Conservation (phyloP, 108 stramenopile genomes). For the Cyclotella sp. region DNA sequence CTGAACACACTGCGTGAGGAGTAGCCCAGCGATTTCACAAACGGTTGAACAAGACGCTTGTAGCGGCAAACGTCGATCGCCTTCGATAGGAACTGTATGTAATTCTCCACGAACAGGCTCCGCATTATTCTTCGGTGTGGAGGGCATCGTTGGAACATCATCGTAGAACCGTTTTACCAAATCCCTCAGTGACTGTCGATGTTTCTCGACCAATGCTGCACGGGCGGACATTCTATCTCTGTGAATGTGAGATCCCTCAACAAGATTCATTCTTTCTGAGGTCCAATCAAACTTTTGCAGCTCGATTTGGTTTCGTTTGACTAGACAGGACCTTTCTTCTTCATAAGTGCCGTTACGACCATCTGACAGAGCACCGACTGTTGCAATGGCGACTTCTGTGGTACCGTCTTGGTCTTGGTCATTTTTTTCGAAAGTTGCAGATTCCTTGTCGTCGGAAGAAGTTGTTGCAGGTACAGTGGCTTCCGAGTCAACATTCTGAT, state of each 20-base stretch:
- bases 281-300: conserved; percentile 36
- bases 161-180: conserved; percentile 35
- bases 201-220: conserved; percentile 64
- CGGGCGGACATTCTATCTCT: conserved; percentile 51
- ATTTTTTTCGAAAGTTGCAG: background rate
- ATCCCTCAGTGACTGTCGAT: conserved; percentile 47
- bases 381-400: too few relatives aligned
- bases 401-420: background rate
- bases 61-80: conserved; percentile 48
- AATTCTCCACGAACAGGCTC: background rate
- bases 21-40: conserved; percentile 67
- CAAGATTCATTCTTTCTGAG: conserved; percentile 47
- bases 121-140: conserved; percentile 20
- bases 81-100: background rate
- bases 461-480: background rate
- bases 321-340: conserved; percentile 28
- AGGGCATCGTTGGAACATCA: conserved; percentile 10
- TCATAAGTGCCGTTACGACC: conserved; percentile 18
- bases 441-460: conserved; percentile 2
- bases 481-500: conserved; percentile 25
- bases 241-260: conserved; percentile 28
- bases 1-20: conserved; percentile 72
- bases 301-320: conserved; percentile 31
- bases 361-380: background rate
- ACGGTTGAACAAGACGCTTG: conserved; percentile 75